Base-by-base conservation (phyloP, 2,329 filamentous ascomycete genomes). In the Xenoacremonium recifei region DNA sequence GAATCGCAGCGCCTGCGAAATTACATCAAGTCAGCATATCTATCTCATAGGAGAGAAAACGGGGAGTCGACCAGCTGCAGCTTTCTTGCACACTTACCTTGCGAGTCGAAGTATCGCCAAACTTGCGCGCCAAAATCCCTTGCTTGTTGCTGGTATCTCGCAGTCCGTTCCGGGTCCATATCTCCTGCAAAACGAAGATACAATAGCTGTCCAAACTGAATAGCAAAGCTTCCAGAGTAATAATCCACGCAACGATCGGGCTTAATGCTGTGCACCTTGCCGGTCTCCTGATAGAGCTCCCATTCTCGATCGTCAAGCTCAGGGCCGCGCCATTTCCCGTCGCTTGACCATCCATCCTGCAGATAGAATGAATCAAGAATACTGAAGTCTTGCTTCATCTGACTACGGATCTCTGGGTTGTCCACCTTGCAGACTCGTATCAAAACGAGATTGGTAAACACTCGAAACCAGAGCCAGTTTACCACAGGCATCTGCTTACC, bases 391-490 rank as follows among this genome's bases (percentile, higher is more conserved):
- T 52, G 49, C 5, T 66, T 52, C 41, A 75, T 69, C 3, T 56
- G 54, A 3, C 49, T 45, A n/a, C 60, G 51, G 0, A 73, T 45
- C 6, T 64, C 51, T 0, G 55, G 55, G 6, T 56, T 46, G 0
- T 65, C 53, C 4, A 68, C 59, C 4, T 66, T 67, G 20, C 67
- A 68, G 1, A 64, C 57, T 27, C 66, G 68, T 5, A 64, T 50
- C 1, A 75, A 54, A 0, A 70, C 71, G 2, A 76, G 51, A 36
- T 75, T 75, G 1, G 62, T 65, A 51, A 75, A 68, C 2, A 76
- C 63, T 1, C 72, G 65, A 44, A 76, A 76, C 72, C 72, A 76
- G 1, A 67, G 63, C 72, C 73, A 76, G 44, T 76, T 76, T 10
- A 67, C 73, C 12, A 56, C 46, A 0, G 72, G 72, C 55, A 76